Evolutionary conservation across 768 basidiomycete species (phyloP), one percentile per base, ranked within the genome.

Genomic region (Suillus luteus): DNA sequence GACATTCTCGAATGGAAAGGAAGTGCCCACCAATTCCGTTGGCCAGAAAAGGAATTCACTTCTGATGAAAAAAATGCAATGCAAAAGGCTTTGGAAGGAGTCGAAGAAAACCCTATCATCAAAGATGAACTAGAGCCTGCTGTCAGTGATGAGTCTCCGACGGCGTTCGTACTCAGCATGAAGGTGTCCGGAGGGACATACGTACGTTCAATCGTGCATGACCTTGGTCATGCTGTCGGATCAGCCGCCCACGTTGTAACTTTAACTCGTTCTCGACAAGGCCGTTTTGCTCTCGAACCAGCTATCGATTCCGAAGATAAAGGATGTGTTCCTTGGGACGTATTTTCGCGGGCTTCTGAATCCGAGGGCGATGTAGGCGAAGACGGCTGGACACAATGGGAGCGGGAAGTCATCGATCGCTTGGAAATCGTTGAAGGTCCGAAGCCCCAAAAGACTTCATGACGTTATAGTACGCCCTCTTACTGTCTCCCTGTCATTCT

Each of bases 151-250:
- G 78, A 82, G 60, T 70, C 75, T 4, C 92, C 96, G 1, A 83
- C 89, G 1, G 90, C 90, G 24, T 97, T 99, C 75, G 88, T 90
- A 10, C 80, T 99, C 66, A 85, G 84, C 62, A 96, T 99, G 95
- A 90, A 83, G 66, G 97, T 99, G 7, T 96, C 95, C 10, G 92
- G 93, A 33, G 97, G 97, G 46, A 99, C 97, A 15, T 99, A 99
- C 71, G 96, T 99, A 61, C 90, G 97, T 58, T 95, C 92, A 1
- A 90, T 99, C 67, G 90, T 96, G 49, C 95, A 99, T 73, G 97
- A 99, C 74, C 82, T 99, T 9, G 94, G 91, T 17, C 87, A 86
- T 66, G 85, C 88, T 1, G 73, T 99, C 22, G 93, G 89, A 2
- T 93, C 91, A 31, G 93, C 93, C 5, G 97, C 95, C 0, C 95